Evolutionary conservation across 2,329 filamentous ascomycete species (phyloP).

Genomic region (Ascochyta lentis): DNA sequence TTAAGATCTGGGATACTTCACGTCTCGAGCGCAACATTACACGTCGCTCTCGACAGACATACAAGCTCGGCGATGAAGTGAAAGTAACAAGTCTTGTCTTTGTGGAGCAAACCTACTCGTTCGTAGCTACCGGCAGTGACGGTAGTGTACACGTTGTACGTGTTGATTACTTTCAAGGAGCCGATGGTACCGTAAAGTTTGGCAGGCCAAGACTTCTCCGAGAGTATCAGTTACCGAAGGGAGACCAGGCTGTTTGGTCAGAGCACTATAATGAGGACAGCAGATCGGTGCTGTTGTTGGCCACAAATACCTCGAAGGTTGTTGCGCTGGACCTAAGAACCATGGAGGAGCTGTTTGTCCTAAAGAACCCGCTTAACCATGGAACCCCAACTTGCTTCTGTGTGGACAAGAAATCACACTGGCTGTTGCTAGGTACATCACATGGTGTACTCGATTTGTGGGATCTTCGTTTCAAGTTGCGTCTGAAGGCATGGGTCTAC

Average conservation of each 20-base stretch:
- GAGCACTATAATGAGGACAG: constrained; percentile 88
- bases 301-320: constrained; percentile 84
- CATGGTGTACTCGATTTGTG: constrained; percentile 93
- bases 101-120: constrained; percentile 91
- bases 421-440: constrained; percentile 89
- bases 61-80: constrained; percentile 74
- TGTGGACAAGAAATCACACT: constrained; percentile 83
- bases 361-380: constrained; percentile 90
- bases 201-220: constrained; percentile 78
- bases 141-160: constrained; percentile 84
- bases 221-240: constrained; percentile 72
- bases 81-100: constrained; percentile 86
- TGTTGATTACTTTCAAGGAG: constrained; percentile 69
- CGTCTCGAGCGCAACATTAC: constrained; percentile 90
- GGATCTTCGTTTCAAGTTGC: constrained; percentile 93
- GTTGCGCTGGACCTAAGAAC: constrained; percentile 84
- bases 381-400: constrained; percentile 92
- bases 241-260: constrained; percentile 85
- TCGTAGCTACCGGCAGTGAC: constrained; percentile 88
- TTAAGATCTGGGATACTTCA: constrained; percentile 92
- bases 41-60: constrained; percentile 84
- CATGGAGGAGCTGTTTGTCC: constrained; percentile 80
- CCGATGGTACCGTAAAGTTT: constrained; percentile 69
- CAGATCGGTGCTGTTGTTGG: constrained; percentile 81
- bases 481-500: constrained; percentile 87